Percentiles rank a stretch among this genome's conserved stretches.
These are phyloP conservation scores for Otatea glauca DNA, from an alignment of 176 grass and related monocot species.

Conservation along the genomic window DNA sequence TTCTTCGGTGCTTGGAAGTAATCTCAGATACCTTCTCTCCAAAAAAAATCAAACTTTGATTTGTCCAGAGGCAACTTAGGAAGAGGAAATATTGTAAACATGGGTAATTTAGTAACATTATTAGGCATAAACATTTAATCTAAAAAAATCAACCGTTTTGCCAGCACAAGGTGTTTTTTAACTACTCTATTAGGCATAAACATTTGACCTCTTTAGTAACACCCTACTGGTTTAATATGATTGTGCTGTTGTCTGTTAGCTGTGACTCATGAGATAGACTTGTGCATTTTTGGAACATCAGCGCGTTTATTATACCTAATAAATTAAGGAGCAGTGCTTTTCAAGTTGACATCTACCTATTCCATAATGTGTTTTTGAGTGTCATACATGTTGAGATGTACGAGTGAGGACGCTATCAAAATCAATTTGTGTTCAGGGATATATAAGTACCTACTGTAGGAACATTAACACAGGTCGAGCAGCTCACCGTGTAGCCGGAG, in stretches of 20 bases:
- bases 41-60: too few species aligned
- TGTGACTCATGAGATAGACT: not conserved
- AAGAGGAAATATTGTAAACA: too few species aligned
- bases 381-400: not conserved
- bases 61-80: too few species aligned
- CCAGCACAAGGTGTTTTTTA: not conserved
- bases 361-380: slow-evolving; percentile 14
- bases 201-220: not conserved
- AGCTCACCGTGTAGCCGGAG: slow-evolving; percentile 86
- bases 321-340: not conserved
- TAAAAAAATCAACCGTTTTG: too few species aligned
- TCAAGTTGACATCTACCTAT: not conserved
- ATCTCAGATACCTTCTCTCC: too few species aligned
- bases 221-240: not conserved
- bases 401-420: not conserved
- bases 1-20: too few species aligned
- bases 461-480: not conserved
- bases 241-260: not conserved
- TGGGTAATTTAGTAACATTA: too few species aligned
- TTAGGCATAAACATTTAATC: too few species aligned
- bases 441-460: slow-evolving; percentile 12
- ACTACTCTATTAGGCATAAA: not conserved
- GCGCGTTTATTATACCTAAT: not conserved
- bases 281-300: not conserved
- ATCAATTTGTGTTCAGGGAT: not conserved